These are phyloP conservation scores for Corylus heterophylla DNA, from an alignment of 306 rosid genomes.

Conservation along the genomic window DNA sequence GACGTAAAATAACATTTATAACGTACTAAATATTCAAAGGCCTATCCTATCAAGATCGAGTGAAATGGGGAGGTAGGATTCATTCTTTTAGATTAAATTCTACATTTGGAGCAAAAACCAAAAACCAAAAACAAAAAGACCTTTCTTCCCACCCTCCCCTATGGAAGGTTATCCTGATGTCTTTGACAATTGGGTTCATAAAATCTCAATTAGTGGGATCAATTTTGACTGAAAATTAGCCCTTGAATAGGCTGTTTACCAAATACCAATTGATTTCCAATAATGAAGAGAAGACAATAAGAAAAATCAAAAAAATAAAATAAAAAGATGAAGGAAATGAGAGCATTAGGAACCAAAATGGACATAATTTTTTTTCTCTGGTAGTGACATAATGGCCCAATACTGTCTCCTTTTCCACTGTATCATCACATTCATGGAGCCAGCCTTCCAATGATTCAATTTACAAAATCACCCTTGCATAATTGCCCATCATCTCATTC, in stretches of 20 bases:
- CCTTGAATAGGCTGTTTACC: not conserved
- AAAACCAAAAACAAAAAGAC: too few relatives aligned
- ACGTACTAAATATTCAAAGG: too few relatives aligned
- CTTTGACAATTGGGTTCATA: too few relatives aligned
- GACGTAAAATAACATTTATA: too few relatives aligned
- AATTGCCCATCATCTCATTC: slow-evolving; percentile 5
- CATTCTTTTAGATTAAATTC: too few relatives aligned
- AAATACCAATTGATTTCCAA: not conserved
- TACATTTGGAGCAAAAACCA: too few relatives aligned
- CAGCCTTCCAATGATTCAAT: slow-evolving; percentile 7
- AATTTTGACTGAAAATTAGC: not conserved
- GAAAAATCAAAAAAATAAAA: not conserved
- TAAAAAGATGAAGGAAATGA: not conserved
- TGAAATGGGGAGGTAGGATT: too few relatives aligned
- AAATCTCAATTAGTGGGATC: too few relatives aligned
- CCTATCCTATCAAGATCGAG: too few relatives aligned
- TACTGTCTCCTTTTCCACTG: slow-evolving; percentile 16
- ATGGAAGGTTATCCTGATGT: too few relatives aligned
- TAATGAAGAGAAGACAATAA: not conserved
- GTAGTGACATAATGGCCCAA: slow-evolving; percentile 37
- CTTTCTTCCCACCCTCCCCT: too few relatives aligned
- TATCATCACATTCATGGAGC: slow-evolving; percentile 22
- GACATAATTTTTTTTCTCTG: slow-evolving; percentile 9
- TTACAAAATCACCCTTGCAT: not conserved
- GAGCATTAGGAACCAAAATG: slow-evolving; percentile 24